Evolutionary conservation across 2,329 filamentous ascomycete genomes (phyloP).

Genomic region (Colletotrichum theobromicola): DNA sequence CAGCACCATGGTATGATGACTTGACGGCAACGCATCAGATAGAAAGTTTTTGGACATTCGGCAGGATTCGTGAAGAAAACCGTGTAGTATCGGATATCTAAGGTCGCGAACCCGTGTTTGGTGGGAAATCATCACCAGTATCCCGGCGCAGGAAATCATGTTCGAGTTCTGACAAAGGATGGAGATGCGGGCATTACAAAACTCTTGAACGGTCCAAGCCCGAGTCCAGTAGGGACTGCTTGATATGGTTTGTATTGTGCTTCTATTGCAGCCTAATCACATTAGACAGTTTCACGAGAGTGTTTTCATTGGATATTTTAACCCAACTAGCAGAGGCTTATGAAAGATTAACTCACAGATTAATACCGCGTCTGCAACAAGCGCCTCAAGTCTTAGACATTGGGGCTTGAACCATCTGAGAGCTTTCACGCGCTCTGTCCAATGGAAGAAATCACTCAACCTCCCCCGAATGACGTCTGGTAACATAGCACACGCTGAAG

Average conservation of each 20-base stretch:
- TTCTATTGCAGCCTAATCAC: fast-evolving
- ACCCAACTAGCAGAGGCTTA: no score
- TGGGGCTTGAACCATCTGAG: fast-evolving
- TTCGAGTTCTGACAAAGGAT: neutral
- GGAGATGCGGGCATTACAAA: neutral
- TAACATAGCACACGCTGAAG: fast-evolving
- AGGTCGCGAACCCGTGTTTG: no score
- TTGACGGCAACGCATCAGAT: no score
- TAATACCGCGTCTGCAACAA: no score
- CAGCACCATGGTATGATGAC: no score
- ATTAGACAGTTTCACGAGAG: neutral
- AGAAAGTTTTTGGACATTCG: no score
- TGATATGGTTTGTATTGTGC: fast-evolving
- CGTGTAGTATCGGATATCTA: no score
- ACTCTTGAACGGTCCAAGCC: neutral
- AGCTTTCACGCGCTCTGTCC: neutral
- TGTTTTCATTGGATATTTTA: no score
- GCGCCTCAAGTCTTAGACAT: fast-evolving
- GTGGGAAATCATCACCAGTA: neutral
- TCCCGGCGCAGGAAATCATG: fast-evolving
- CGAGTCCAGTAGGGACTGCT: neutral
- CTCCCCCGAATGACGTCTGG: fast-evolving
- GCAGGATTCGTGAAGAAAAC: no score
- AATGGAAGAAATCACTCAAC: fast-evolving
- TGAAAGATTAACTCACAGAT: neutral